Conservation (phyloP, 495 filamentous ascomycete genomes). For the Aspergillus panamensis region DNA sequence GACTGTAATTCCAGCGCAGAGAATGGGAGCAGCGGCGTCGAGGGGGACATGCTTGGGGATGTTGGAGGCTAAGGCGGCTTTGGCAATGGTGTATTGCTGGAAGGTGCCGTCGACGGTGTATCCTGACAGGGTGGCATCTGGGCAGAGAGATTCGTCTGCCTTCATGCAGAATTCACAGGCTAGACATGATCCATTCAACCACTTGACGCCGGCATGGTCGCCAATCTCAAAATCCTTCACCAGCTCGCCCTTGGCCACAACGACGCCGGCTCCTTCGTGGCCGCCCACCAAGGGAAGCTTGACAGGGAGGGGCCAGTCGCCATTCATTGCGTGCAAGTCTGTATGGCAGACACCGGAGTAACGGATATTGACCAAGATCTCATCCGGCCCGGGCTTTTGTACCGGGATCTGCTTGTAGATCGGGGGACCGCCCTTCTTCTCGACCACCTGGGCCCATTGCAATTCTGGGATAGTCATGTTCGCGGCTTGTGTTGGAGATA, state of each 20-base stretch:
- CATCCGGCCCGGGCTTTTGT: slow-evolving; percentile 72
- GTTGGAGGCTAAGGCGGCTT: slow-evolving; percentile 75
- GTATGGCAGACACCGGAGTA: slow-evolving; percentile 95
- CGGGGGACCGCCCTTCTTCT: slow-evolving; percentile 68
- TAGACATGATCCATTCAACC: slow-evolving; percentile 82
- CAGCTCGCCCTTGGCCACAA: slow-evolving; percentile 72
- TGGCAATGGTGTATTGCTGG: slow-evolving; percentile 87
- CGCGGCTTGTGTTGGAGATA: not conserved
- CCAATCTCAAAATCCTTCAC: slow-evolving; percentile 73
- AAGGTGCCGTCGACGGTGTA: slow-evolving; percentile 92
- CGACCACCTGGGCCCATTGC: slow-evolving; percentile 86
- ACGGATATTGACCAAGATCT: slow-evolving; percentile 88
- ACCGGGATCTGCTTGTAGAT: slow-evolving; percentile 83
- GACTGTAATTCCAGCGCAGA: slow-evolving; percentile 88
- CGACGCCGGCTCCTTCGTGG: slow-evolving; percentile 87
- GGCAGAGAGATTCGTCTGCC: slow-evolving; percentile 74
- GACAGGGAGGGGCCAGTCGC: slow-evolving; percentile 78
- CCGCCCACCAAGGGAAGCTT: slow-evolving; percentile 88
- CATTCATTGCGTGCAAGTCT: slow-evolving; percentile 77
- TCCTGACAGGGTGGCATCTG: slow-evolving; percentile 67
- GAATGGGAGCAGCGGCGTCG: slow-evolving; percentile 74
- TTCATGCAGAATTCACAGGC: slow-evolving; percentile 76
- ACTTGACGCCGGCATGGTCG: slow-evolving; percentile 83
- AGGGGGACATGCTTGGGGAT: slow-evolving; percentile 72
- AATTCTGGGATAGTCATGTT: slow-evolving; percentile 57